These are phyloP conservation scores for Verbascum thapsus DNA, from an alignment of 257 asterid species.

Conservation along the genomic window DNA sequence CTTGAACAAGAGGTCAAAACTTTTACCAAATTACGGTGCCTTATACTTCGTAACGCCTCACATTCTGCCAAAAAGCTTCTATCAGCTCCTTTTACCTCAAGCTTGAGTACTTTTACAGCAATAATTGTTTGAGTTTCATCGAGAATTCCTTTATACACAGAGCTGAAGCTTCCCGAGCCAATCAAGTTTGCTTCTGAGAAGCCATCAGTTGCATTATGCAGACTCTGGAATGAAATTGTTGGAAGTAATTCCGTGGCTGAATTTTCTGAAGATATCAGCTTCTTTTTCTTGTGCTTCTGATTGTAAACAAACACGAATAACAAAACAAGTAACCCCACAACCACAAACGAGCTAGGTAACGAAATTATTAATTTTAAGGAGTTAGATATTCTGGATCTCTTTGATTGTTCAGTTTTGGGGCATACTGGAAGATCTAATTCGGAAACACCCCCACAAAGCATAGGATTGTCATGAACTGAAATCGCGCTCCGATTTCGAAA, in stretches of 20 bases:
- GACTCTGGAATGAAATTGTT: conserved; percentile 21
- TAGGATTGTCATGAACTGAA: conserved; percentile 26
- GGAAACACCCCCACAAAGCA: conserved; percentile 39
- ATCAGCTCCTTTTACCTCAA: conserved; percentile 29
- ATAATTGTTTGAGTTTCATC: conserved; percentile 13
- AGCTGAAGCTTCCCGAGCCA: conserved; percentile 30
- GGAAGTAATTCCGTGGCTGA: neutral
- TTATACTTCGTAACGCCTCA: conserved; percentile 32
- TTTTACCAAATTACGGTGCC: conserved; percentile 38
- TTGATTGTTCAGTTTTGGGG: neutral
- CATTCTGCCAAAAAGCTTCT: conserved; percentile 36
- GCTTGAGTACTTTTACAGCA: conserved; percentile 36
- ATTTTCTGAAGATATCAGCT: neutral
- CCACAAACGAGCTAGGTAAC: neutral
- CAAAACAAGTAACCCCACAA: neutral
- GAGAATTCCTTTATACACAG: conserved; percentile 32
- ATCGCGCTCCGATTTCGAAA: conserved; percentile 29
- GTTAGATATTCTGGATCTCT: conserved; percentile 5
- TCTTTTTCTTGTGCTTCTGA: conserved; percentile 16
- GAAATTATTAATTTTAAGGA: conserved; percentile 15
- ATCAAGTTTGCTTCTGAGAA: conserved; percentile 29
- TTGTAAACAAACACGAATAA: neutral
- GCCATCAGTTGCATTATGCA: conserved; percentile 35
- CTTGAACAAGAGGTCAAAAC: conserved; percentile 39
- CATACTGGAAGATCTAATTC: conserved; percentile 26